These are phyloP conservation scores for Pseudogymnoascus sp. DNA, from an alignment of 2,329 filamentous ascomycete species.

Conservation along the genomic window DNA sequence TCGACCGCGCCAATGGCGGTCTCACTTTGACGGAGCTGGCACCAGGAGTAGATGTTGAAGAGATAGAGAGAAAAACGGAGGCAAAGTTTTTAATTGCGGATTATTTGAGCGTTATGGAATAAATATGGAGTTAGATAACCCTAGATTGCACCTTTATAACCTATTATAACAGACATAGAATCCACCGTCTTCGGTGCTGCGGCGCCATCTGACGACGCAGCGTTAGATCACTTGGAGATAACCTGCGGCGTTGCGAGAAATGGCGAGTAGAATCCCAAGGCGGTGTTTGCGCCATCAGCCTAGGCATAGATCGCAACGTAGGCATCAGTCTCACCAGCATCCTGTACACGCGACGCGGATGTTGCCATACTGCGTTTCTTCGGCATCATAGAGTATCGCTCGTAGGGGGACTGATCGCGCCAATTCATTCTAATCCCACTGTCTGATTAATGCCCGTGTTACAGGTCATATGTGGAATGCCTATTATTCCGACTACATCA, in stretches of 20 bases:
- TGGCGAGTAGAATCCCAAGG: conserved; percentile 50
- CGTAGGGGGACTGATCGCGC: no score
- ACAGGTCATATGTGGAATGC: no score
- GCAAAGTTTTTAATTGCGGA: no score
- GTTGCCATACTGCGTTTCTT: conserved; percentile 44
- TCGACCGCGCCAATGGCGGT: conserved; percentile 52
- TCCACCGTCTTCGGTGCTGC: conserved; percentile 51
- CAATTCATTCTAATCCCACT: no score
- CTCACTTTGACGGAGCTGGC: conserved; percentile 64
- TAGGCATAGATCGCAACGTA: conserved; percentile 58
- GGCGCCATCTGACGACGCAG: conserved; percentile 33
- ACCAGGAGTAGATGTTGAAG: conserved; percentile 58
- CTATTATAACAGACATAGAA: conserved; percentile 35
- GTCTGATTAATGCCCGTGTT: no score
- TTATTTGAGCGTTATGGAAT: no score
- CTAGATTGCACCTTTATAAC: no score
- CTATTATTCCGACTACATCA: not conserved
- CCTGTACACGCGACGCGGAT: conserved; percentile 42
- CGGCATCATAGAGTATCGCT: no score
- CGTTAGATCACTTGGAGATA: conserved; percentile 24
- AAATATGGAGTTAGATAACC: no score
- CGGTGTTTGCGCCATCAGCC: conserved; percentile 38
- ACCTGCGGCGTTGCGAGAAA: conserved; percentile 41
- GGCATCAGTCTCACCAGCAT: conserved; percentile 32
- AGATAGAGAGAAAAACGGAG: conserved; percentile 61